Evolutionary conservation across 768 basidiomycete species (phyloP), one percentile per base, ranked within the genome.

Genomic region (Chalciporus pseudorubinellus): DNA sequence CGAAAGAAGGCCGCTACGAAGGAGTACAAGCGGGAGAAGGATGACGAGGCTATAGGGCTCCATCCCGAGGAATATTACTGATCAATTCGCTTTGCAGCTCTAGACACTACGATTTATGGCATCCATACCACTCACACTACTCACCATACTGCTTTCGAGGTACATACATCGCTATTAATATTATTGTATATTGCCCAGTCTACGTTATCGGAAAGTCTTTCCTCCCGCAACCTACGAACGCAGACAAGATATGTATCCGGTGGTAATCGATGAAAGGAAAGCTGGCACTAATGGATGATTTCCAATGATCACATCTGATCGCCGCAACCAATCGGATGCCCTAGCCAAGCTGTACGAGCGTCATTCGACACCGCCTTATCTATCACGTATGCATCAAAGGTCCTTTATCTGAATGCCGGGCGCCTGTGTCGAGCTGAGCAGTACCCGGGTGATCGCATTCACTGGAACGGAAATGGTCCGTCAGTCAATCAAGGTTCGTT

Each of bases 361-460:
- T 39, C 48, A 48, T 44, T 39, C 31, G 50, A 44, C 56, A 12
- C 31, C 46, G 26, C 46, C n/a, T 20, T 22, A 40, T 28, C 38
- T n/a, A 20, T 43, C 18, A 18, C 22, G 21, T 11, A 31, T 26
- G 24, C 46, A 53, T 69, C 79, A 89, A 54, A 80, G 75, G 74
- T 94, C 93, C 49, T 82, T 80, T 69, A 97, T 80, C 61, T 82
- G 87, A 67, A 97, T 94, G 14, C 89, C 88, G n/a, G 93, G 94
- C 16, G 92, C 92, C 59, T 87, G 86, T 24, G 80, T 81, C 21
- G 92, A 89, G 67, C 91, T 95, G 36, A 97, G 79, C 61, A 91
- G 77, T 20, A 94, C 87, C 58, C 83, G 84, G n/a, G 74, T 77
- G 62, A 97, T 90, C 9, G 83, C 75, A 33, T 85, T 91, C 46